A percentile compares a stretch with the other conserved stretches of the same genome.
phyloP scores from a whole-genome alignment of 805 yeast genomes.

The Wickerhamomyces tratensis region DNA sequence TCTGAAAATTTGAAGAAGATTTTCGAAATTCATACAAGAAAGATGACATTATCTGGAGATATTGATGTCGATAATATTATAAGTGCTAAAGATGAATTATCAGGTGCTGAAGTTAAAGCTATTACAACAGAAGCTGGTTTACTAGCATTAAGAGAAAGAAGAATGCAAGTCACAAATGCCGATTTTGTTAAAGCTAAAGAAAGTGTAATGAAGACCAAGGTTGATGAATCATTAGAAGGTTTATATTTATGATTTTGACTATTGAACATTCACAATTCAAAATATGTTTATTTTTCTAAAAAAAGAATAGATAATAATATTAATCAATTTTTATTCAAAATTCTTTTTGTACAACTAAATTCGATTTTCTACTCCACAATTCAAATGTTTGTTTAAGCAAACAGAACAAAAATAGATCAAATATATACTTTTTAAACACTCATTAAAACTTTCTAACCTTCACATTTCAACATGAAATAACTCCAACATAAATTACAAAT shows the following conservation, averaged over 20 bases:
- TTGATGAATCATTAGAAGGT: constrained; percentile 93
- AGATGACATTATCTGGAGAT: constrained; percentile 84
- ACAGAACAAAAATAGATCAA: no score
- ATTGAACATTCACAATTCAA: no score
- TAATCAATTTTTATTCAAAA: no score
- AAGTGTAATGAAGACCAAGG: constrained; percentile 90
- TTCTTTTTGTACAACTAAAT: no score
- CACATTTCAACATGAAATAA: no score
- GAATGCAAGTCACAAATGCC: constrained; percentile 94
- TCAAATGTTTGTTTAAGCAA: no score
- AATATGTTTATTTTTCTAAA: no score
- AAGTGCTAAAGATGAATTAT: constrained; percentile 83
- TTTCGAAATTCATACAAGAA: constrained; percentile 82
- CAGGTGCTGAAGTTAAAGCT: constrained; percentile 97
- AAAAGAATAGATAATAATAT: no score
- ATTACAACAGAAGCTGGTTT: constrained; percentile 97
- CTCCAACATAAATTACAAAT: no score
- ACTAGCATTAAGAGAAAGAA: constrained; percentile 89
- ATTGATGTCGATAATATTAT: constrained; percentile 86
- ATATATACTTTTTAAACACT: no score
- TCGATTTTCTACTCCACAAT: no score
- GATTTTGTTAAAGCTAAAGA: constrained; percentile 93
- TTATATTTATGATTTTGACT: constrained; percentile 36
- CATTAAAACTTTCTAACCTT: no score
- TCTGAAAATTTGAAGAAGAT: constrained; percentile 89